These are phyloP conservation scores for Monilinia laxa DNA, from an alignment of 2,329 filamentous ascomycete genomes.

Conservation along the genomic window DNA sequence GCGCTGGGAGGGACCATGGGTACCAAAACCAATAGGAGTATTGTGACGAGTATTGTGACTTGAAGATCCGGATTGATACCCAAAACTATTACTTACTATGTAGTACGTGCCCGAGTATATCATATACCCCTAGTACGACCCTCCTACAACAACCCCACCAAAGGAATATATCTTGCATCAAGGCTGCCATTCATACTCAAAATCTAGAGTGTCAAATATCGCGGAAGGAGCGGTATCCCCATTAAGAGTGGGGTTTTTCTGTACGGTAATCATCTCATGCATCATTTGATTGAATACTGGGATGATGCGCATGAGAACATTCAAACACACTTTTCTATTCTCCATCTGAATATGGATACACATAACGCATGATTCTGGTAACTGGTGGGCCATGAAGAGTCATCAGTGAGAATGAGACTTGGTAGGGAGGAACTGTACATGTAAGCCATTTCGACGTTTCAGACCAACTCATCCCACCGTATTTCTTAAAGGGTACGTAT, in stretches of 20 bases:
- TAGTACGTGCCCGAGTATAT: not conserved
- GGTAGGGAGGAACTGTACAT: not conserved
- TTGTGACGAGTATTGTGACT: conserved; percentile 11
- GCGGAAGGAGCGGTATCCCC: not conserved
- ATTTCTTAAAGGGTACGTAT: not conserved
- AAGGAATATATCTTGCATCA: conserved; percentile 9
- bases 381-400: not conserved
- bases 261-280: conserved; percentile 2
- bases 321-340: not conserved
- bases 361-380: not conserved
- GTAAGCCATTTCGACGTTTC: conserved; percentile 1
- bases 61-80: conserved; percentile 3
- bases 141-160: not conserved
- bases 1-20: conserved; percentile 29
- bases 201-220: conserved; percentile 1
- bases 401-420: not conserved
- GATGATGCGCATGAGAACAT: not conserved
- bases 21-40: conserved; percentile 31
- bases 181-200: not conserved
- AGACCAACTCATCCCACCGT: not conserved
- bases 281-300: conserved; percentile 6
- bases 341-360: not conserved
- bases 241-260: conserved; percentile 1
- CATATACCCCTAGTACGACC: not conserved
- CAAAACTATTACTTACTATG: not conserved